Percentiles rank a stretch among this genome's conserved stretches.
These are phyloP conservation scores for Crithidia brevicula DNA, from an alignment of 208 protist species.

Conservation along the genomic window DNA sequence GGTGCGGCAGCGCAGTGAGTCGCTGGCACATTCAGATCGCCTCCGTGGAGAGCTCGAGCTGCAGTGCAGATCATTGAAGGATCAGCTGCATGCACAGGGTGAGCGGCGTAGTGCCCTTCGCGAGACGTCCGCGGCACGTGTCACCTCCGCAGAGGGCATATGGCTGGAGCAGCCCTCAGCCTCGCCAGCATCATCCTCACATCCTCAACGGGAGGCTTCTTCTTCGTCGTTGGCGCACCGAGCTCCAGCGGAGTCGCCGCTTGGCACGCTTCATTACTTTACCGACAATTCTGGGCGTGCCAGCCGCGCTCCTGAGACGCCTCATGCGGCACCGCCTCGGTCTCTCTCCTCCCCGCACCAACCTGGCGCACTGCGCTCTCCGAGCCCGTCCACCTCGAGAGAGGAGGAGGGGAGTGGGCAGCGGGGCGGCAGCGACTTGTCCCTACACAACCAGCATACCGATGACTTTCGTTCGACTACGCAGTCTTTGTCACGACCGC, in stretches of 20 bases:
- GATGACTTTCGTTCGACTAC: no score
- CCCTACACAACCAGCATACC: no score
- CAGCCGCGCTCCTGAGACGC: not conserved
- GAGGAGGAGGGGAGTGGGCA: not conserved
- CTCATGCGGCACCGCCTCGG: not conserved
- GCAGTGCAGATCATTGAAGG: constrained; percentile 9
- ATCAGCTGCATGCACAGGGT: not conserved
- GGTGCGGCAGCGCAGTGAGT: constrained; percentile 13
- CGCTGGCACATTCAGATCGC: not conserved
- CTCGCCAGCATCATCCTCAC: not conserved
- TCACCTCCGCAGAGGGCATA: not conserved
- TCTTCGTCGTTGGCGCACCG: no score
- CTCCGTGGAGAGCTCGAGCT: not conserved
- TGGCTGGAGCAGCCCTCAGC: not conserved
- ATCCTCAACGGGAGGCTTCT: no score
- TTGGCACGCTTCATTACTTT: no score
- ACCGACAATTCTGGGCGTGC: not conserved
- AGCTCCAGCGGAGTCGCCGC: no score
- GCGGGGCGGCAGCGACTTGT: not conserved
- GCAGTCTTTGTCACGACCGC: no score
- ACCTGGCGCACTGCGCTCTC: constrained; percentile 15
- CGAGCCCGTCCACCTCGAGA: constrained; percentile 8
- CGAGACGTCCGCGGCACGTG: not conserved
- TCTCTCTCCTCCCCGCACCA: not conserved
- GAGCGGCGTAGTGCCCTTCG: not conserved